Base-by-base conservation (phyloP, 2,329 filamentous ascomycete species). In the Ceratocystis huliohia region DNA sequence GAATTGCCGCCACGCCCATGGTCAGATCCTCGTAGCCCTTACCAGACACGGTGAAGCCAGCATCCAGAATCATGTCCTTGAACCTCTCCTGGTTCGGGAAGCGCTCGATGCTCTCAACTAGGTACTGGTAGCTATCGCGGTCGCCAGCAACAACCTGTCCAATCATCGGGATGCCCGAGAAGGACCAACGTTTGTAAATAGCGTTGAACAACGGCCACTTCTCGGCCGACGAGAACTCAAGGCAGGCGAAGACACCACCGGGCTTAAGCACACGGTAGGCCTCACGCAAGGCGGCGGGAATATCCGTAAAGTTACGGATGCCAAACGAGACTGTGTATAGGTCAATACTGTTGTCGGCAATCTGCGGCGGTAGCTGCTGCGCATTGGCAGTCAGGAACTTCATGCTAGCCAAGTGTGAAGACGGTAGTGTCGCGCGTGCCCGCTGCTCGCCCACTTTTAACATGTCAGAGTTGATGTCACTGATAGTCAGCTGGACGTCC, bases 261-360 rank as follows among this genome's bases (percentile, higher is more conserved):
- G 95, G 95, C 76, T 92, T 94, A 37, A 99, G 81, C 1, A 97
- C 91, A 5, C 94, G 85, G 76, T 87, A 86, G 0, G 94, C 94
- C 74, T 97, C 92, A 45, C 81, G 78, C 67, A 99, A 78, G 0
- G 93, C 95, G 0, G 83, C 83, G 61, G 89, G 86, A 74, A 96
- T 96, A 77, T 96, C 86, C 66, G 90, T 94, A 78, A 99, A 99
- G 77, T 99, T 99, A 64, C 94, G 84, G 74, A 99, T 97, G 41
- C 94, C 94, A 73, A 99, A 99, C 0, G 93, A 91, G 2, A 99
- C 94, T 0, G 94, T 99, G 79, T 99, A 99, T 4, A 99, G 81
- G 75, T 99, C 94, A 66, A 97, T 81, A n/a, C 83, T 88, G 73
- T 82, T 81, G 71, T 84, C 80, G 1, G 86, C 81, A 66, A 96